Conservation (phyloP, 805 yeast genomes). For the Metschnikowia henanensis region DNA sequence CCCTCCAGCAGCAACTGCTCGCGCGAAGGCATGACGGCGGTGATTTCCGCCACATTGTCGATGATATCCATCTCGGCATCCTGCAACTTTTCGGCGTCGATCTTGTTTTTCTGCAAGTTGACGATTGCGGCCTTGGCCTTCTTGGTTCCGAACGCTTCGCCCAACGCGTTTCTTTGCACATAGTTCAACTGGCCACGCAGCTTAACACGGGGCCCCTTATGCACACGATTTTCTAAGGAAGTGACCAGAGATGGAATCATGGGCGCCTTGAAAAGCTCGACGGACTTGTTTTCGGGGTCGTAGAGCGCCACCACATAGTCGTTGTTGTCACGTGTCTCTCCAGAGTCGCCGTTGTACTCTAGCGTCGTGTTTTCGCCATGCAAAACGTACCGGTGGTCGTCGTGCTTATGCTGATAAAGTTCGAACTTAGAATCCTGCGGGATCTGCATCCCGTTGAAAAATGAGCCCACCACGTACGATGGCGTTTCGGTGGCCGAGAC, state of each 20-base stretch:
- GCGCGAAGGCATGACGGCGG: conserved; percentile 72
- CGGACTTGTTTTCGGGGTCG: conserved; percentile 62
- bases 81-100: conserved; percentile 80
- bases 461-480: conserved; percentile 60
- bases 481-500: conserved; percentile 43
- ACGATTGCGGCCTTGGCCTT: conserved; percentile 90
- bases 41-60: conserved; percentile 70
- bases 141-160: conserved; percentile 96
- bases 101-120: conserved; percentile 77
- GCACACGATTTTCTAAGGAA: conserved; percentile 56
- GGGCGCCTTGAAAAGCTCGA: conserved; percentile 66
- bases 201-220: conserved; percentile 63
- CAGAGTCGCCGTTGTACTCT: conserved; percentile 64
- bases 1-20: conserved; percentile 57
- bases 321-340: conserved; percentile 31
- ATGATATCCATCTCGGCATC: conserved; percentile 78
- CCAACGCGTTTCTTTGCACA: conserved; percentile 77
- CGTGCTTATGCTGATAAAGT: conserved; percentile 52
- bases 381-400: conserved; percentile 44
- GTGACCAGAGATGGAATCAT: conserved; percentile 61
- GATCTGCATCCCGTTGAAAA: conserved; percentile 73
- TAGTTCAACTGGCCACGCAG: conserved; percentile 51
- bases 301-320: conserved; percentile 75
- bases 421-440: conserved; percentile 62
- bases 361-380: conserved; percentile 80